Evolutionary conservation across 108 stramenopile species (phyloP), one percentile per base, ranked within the genome.

Genomic region (Schizochytrium sp.): DNA sequence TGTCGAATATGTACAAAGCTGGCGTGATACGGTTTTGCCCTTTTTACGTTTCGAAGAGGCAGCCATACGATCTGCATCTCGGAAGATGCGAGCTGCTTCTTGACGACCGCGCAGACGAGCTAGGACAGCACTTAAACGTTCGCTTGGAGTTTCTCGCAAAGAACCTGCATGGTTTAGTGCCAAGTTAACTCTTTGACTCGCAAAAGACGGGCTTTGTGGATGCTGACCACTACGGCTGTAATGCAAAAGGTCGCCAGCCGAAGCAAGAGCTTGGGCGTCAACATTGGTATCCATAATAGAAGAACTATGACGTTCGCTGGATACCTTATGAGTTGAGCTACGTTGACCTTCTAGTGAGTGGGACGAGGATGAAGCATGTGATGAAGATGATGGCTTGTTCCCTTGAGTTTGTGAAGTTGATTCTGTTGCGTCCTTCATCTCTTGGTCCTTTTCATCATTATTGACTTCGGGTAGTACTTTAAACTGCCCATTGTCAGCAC

Each of bases 1-100:
- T 10, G 53, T 50, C 4, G 89, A 55, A 50, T 87, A 91, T n/a
- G 91, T 90, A 88, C 91, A 91, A 13, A 47, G 72, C 40, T 64
- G 61, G 12, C 88, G 90, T 28, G 72, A 13, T 40, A n/a, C 76
- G 45, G 10, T 10, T n/a, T 60, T 60, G 45, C 50, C 10, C 47
- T 55, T 83, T 83, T 50, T 83, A 7, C 64, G 64, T 15, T 44
- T 38, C 64, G 15, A 15, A 7, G 64, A 15, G 19, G 3, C 28
- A 44, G 64, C 1, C 8, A 15, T 44, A 8, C 64, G 64, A 44
- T 69, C 1, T 8, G 64, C 64, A 15, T 69, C 64, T 7, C 40
- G 64, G 44, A 44, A 44, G 64, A 15, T 44, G 12, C 64, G 64
- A 5, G 28, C 64, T 1, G 28, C 64, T 15, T 69, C 64, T 69